Percentiles rank a stretch among this genome's conserved stretches.
Evolutionary conservation across 345 rosid genomes (phyloP).

Genomic region (Lumnitzera littorea): DNA sequence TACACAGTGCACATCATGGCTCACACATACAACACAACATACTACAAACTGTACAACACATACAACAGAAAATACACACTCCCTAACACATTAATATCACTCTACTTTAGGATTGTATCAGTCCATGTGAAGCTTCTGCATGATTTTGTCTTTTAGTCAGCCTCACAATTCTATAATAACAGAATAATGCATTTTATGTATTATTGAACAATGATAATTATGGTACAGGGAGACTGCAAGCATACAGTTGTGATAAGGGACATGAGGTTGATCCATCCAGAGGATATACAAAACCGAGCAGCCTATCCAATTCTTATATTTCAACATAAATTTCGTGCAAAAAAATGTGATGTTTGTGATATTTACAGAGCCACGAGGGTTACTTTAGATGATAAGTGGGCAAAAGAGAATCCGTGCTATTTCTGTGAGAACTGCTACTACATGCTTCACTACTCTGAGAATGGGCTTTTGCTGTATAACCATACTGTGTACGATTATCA

Average conservation of each 20-base stretch:
- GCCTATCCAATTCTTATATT: conserved; percentile 60
- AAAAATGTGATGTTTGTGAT: conserved; percentile 66
- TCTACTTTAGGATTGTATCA: too few species aligned
- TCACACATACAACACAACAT: too few species aligned
- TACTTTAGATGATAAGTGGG: conserved; percentile 64
- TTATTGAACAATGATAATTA: neutral
- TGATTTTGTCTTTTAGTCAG: too few species aligned
- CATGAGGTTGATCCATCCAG: conserved; percentile 76
- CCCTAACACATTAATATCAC: too few species aligned
- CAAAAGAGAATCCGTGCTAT: conserved; percentile 61
- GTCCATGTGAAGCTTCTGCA: too few species aligned
- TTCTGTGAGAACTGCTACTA: conserved; percentile 68
- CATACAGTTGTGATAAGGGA: conserved; percentile 74
- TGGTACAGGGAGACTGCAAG: conserved; percentile 75
- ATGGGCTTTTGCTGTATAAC: conserved; percentile 28
- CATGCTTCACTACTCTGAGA: conserved; percentile 44
- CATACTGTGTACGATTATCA: conserved; percentile 54
- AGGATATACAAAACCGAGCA: conserved; percentile 50
- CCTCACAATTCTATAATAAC: too few species aligned
- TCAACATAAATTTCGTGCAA: conserved; percentile 32
- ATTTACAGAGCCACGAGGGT: conserved; percentile 53
- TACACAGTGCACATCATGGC: too few species aligned
- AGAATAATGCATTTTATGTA: too few species aligned
- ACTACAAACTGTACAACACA: too few species aligned
- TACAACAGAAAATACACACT: too few species aligned